These are phyloP conservation scores for Boletus fagicola DNA, from an alignment of 768 basidiomycete species.

Conservation along the genomic window DNA sequence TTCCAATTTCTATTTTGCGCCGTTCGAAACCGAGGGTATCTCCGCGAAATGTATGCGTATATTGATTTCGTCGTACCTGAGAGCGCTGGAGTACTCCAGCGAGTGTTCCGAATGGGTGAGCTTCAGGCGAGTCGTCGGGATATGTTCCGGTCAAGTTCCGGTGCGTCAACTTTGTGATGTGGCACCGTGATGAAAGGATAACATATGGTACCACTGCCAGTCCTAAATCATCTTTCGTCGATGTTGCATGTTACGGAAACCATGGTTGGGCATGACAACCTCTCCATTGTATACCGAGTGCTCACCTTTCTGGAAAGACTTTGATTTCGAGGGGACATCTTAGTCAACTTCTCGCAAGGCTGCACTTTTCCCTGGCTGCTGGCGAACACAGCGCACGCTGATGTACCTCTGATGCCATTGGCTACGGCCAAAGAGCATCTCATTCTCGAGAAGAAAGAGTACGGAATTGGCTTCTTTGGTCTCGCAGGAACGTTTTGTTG, in stretches of 20 bases:
- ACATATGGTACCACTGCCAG: constrained; percentile 4
- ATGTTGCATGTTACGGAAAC: constrained; percentile 9
- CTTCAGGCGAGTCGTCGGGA: background rate
- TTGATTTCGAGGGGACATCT: constrained; percentile 6
- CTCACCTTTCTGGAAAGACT: background rate
- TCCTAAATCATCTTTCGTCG: constrained; percentile 10
- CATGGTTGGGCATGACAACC: background rate
- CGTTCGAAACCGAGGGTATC: background rate
- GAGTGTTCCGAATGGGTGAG: background rate
- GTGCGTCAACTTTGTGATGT: background rate
- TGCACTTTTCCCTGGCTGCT: constrained; percentile 13
- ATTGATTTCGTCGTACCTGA: background rate
- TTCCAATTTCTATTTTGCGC: background rate
- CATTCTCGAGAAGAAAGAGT: constrained; percentile 5
- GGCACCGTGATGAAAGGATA: constrained; percentile 4
- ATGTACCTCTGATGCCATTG: background rate
- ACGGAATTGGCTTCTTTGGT: constrained; percentile 7
- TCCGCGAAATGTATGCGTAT: background rate
- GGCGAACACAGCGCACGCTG: constrained; percentile 8
- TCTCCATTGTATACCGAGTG: background rate
- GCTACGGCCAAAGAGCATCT: constrained; percentile 7
- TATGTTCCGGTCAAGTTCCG: background rate
- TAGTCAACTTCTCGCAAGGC: constrained; percentile 3
- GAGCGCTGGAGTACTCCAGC: background rate
- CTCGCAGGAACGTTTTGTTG: constrained; percentile 12